phyloP scores from a whole-genome alignment of 768 basidiomycete genomes.

The Mycena albidolilacea region DNA sequence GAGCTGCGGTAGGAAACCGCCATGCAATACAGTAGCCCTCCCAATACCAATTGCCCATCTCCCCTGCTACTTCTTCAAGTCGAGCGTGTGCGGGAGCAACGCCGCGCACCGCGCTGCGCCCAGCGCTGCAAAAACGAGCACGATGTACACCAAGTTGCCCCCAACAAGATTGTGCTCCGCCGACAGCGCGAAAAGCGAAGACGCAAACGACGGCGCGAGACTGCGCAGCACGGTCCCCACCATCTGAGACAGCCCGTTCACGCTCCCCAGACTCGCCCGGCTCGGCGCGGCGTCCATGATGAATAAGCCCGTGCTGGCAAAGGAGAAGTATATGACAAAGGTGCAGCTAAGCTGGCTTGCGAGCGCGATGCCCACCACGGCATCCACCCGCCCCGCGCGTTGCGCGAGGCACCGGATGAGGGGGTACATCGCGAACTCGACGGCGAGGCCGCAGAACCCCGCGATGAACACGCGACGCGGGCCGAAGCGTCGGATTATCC shows the following conservation, averaged over 20 bases:
- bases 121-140: too few species aligned
- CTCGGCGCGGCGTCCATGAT: too few species aligned
- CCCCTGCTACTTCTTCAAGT: too few species aligned
- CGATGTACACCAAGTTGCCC: constrained; percentile 60
- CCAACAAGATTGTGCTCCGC: constrained; percentile 59
- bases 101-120: too few species aligned
- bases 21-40: neutral
- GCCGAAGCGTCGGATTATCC: constrained; percentile 61
- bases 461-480: constrained; percentile 58
- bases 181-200: constrained; percentile 71
- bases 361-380: constrained; percentile 30
- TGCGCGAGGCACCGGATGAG: constrained; percentile 35
- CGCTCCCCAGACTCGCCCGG: constrained; percentile 28
- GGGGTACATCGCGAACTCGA: constrained; percentile 36
- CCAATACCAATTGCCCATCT: too few species aligned
- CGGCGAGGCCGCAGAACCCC: constrained; percentile 40
- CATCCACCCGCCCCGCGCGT: constrained; percentile 31
- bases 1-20: too few species aligned
- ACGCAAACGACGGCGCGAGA: constrained; percentile 66
- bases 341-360: constrained; percentile 36
- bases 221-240: constrained; percentile 62
- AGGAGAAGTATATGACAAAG: too few species aligned
- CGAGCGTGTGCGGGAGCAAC: too few species aligned
- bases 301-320: too few species aligned
- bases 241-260: constrained; percentile 71